Base-by-base conservation (phyloP, 768 basidiomycete genomes). In the Tulasnella sp. region DNA sequence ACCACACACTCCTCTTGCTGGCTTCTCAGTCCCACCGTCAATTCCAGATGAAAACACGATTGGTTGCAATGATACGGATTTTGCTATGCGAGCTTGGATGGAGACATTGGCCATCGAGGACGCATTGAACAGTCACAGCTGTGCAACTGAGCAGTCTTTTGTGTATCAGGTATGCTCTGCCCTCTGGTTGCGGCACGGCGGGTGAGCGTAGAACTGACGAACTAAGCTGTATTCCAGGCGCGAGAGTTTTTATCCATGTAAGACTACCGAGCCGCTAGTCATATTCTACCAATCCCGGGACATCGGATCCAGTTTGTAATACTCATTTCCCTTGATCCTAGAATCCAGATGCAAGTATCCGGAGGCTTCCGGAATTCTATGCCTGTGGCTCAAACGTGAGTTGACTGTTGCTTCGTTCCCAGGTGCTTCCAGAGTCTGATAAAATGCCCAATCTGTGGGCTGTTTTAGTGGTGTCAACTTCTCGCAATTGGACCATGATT, bases 41-140 rank as follows among this genome's bases (percentile, higher is more conserved):
- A 26, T 42, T 3, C 34, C 34, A 7, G 34, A 38, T 15, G 34
- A 38, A 38, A 15, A 38, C 15, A 38, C 34, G 7, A 44, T n/a
- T 3, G 61, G 51, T 27, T n/a, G 21, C 26, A 45, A 48, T 21
- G 43, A 54, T 4, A 43, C 61, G 5, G 54, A 62, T 24, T 62
- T 56, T 30, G 61, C 61, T 9, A 50, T 56, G 26, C 42, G 53
- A 19, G 50, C 61, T 11, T 62, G 54, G 54, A 48, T 62, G 61
- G 61, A 62, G 38, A 62, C 61, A 5, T n/a, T 56, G 19, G 61
- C 43, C 1, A 55, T 62, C 21, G 61, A 62, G 45, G 61, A 62
- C 0, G 54, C 54, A 8, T 24, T 62, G 43, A 44, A 62, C 24
- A 27, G 50, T n/a, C 61, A 62, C 27, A 32, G 23, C 11, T 62